These are phyloP conservation scores for Pichia terricola DNA, from an alignment of 1,139 yeast species.

Conservation along the genomic window DNA sequence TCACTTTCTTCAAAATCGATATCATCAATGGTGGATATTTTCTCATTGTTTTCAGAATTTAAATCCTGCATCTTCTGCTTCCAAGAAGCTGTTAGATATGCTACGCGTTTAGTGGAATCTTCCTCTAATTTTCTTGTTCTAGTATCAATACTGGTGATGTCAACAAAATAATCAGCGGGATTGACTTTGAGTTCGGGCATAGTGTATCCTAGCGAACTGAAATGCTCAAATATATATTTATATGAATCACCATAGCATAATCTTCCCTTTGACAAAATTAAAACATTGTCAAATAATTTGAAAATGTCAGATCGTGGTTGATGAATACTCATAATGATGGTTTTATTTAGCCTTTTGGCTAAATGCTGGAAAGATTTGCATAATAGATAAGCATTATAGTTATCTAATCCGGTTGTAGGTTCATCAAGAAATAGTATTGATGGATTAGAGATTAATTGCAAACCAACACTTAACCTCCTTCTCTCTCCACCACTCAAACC, in stretches of 20 bases:
- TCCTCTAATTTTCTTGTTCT: slow-evolving; percentile 31
- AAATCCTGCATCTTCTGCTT: slow-evolving; percentile 19
- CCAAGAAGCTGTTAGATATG: slow-evolving; percentile 44
- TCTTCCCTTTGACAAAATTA: slow-evolving; percentile 55
- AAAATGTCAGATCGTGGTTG: slow-evolving; percentile 82
- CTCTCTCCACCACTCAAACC: slow-evolving; percentile 84
- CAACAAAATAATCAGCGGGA: slow-evolving; percentile 61
- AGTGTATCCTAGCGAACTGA: slow-evolving; percentile 35
- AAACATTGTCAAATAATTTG: slow-evolving; percentile 57
- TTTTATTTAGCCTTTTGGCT: slow-evolving; percentile 50
- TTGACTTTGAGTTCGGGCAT: slow-evolving; percentile 38
- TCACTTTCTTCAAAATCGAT: slow-evolving; percentile 8
- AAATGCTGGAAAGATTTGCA: slow-evolving; percentile 53
- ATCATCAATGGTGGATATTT: background rate
- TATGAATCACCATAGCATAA: slow-evolving; percentile 23
- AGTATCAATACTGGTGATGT: slow-evolving; percentile 60
- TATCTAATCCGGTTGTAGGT: slow-evolving; percentile 84
- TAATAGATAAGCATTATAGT: slow-evolving; percentile 61
- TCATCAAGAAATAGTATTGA: slow-evolving; percentile 73
- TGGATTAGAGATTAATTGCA: slow-evolving; percentile 69
- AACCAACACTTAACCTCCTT: slow-evolving; percentile 67
- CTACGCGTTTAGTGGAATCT: slow-evolving; percentile 36
- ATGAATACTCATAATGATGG: slow-evolving; percentile 68
- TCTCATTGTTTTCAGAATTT: too few relatives aligned
- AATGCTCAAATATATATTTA: slow-evolving; percentile 30